Evolutionary conservation across 495 filamentous ascomycete species (phyloP).

Genomic region (Aspergillus campestris): DNA sequence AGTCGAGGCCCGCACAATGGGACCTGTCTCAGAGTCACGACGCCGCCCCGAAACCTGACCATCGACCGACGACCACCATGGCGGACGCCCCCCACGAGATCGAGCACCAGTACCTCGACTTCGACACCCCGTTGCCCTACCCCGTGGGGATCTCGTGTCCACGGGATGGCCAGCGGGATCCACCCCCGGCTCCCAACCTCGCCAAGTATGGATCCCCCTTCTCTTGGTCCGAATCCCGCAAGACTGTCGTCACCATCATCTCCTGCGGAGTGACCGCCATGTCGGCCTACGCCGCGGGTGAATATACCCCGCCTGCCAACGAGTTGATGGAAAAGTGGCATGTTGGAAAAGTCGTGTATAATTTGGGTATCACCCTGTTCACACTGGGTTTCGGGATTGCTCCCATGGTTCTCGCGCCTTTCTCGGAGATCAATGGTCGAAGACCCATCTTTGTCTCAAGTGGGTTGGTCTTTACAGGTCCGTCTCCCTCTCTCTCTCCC

Average conservation of each 20-base stretch:
- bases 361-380: conserved; percentile 67
- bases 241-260: conserved; percentile 54
- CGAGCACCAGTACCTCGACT: conserved; percentile 55
- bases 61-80: background rate
- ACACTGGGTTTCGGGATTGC: conserved; percentile 69
- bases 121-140: conserved; percentile 49
- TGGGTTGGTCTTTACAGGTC: conserved; percentile 50
- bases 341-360: conserved; percentile 47
- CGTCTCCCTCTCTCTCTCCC: background rate
- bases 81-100: conserved; percentile 23
- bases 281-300: conserved; percentile 66
- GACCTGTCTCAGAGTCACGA: background rate
- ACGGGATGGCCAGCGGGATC: conserved; percentile 15
- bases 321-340: conserved; percentile 52
- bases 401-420: conserved; percentile 76
- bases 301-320: conserved; percentile 53
- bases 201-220: conserved; percentile 53
- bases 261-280: conserved; percentile 62
- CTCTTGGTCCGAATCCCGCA: conserved; percentile 53
- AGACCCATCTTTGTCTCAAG: conserved; percentile 62
- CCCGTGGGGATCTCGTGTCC: conserved; percentile 28
- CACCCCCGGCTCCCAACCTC: conserved; percentile 47
- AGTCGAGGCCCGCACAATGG: too few species aligned
- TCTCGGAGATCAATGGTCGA: conserved; percentile 71
- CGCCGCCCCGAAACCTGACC: background rate